Conservation (phyloP, 2,329 filamentous ascomycete species). For the Cladosporium oxysporum region DNA sequence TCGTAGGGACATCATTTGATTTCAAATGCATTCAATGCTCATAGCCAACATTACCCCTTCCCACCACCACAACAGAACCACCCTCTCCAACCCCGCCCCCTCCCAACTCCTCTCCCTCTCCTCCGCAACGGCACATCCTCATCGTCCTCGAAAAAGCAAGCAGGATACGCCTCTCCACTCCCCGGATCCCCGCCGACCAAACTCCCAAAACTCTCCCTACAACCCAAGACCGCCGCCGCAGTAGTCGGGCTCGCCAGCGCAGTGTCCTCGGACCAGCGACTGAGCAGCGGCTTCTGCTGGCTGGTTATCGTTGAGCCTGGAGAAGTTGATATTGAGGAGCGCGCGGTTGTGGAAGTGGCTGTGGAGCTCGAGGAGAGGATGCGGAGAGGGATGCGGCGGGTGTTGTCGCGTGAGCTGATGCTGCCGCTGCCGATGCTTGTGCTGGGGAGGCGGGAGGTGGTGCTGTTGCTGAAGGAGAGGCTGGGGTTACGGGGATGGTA, state of each 20-base stretch:
- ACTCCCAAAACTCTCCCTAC: constrained; percentile 30
- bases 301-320: not conserved
- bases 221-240: constrained; percentile 23
- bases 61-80: constrained; percentile 12
- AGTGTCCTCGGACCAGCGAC: constrained; percentile 34
- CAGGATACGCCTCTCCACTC: constrained; percentile 26
- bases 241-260: constrained; percentile 28
- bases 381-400: constrained; percentile 26
- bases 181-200: constrained; percentile 24
- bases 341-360: constrained; percentile 10
- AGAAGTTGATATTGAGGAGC: constrained; percentile 10
- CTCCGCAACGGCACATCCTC: constrained; percentile 29
- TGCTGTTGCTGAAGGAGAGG: constrained; percentile 22
- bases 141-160: constrained; percentile 35
- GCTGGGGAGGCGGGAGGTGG: constrained; percentile 19
- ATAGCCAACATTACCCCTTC: constrained; percentile 1
- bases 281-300: constrained; percentile 16
- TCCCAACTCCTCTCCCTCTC: constrained; percentile 26
- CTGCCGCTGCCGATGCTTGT: constrained; percentile 32
- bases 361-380: constrained; percentile 29
- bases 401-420: constrained; percentile 24
- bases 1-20: not conserved
- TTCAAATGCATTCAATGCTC: not conserved
- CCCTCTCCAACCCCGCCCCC: constrained; percentile 17
- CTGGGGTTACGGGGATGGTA: constrained; percentile 33